phyloP scores from a whole-genome alignment of 2,329 filamentous ascomycete species.

The Neofusicoccum ribis region DNA sequence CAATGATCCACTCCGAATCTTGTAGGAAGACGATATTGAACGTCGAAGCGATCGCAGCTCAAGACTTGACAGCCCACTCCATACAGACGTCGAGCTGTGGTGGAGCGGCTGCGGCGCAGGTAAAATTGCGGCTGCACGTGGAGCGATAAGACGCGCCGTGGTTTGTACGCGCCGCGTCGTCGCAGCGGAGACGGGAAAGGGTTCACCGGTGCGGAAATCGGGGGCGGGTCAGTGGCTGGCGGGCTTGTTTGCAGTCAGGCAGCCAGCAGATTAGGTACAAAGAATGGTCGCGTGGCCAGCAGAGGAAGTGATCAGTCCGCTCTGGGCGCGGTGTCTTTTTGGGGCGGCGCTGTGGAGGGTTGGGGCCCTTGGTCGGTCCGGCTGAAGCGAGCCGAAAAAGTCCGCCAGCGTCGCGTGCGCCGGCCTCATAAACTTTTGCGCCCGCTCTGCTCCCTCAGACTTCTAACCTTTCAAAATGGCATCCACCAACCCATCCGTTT shows the following conservation, averaged over 20 bases:
- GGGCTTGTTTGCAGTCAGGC: neutral
- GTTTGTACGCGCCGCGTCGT: conserved; percentile 5
- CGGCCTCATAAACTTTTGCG: conserved; percentile 18
- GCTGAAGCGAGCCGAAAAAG: neutral
- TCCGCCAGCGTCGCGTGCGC: conserved; percentile 10
- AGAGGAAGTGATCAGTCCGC: neutral
- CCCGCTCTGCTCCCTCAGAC: conserved; percentile 9
- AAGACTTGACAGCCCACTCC: too few species aligned
- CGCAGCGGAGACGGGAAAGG: neutral
- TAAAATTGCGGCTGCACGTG: neutral
- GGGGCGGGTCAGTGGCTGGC: neutral
- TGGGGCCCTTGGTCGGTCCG: neutral
- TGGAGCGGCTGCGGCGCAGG: conserved; percentile 1
- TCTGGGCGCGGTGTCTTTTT: neutral
- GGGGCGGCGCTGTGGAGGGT: neutral
- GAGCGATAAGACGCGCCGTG: conserved; percentile 4
- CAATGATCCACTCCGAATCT: too few species aligned
- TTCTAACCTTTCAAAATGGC: conserved; percentile 19
- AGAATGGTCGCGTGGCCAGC: neutral
- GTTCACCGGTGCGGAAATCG: neutral
- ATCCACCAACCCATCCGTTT: conserved; percentile 11
- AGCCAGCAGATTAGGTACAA: neutral
- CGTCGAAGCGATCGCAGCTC: too few species aligned
- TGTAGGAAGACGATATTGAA: too few species aligned
- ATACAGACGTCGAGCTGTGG: neutral